Evolutionary conservation across 2,329 filamentous ascomycete species (phyloP).

Genomic region (Ceratocystis albifundus): DNA sequence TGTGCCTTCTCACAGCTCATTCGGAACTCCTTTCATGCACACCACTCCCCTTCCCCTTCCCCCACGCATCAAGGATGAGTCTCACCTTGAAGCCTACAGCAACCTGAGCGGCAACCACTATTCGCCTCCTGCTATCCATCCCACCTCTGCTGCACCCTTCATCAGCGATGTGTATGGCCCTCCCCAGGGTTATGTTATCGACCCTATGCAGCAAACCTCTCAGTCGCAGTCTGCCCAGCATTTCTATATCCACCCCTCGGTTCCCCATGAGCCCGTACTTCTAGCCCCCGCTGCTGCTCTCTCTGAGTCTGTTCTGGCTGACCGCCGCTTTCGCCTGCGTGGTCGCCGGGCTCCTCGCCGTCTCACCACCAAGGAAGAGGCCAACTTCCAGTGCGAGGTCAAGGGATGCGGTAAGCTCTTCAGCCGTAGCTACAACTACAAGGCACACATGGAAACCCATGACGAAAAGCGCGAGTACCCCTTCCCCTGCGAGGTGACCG

Average conservation of each 20-base stretch:
- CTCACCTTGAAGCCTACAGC: conserved; percentile 15
- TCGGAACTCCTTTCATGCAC: conserved; percentile 14
- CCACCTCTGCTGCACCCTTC: conserved; percentile 23
- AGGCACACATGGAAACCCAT: conserved; percentile 75
- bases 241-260: background rate
- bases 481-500: conserved; percentile 52
- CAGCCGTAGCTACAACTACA: conserved; percentile 75
- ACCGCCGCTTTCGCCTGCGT: conserved; percentile 20
- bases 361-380: conserved; percentile 55
- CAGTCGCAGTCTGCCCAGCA: background rate
- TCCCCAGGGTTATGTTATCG: conserved; percentile 25
- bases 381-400: conserved; percentile 57
- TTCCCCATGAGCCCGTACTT: background rate
- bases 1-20: conserved; percentile 22
- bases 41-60: conserved; percentile 24
- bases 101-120: conserved; percentile 28
- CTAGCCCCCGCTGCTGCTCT: conserved; percentile 24
- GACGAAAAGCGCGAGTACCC: conserved; percentile 61
- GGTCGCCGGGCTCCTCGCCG: conserved; percentile 36
- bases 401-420: conserved; percentile 67
- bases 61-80: conserved; percentile 35
- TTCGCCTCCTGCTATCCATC: conserved; percentile 33
- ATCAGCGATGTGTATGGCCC: conserved; percentile 22
- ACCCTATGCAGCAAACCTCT: conserved; percentile 17
- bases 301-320: conserved; percentile 12